These are phyloP conservation scores for Gracilariopsis chorda DNA, from an alignment of 23 red algal genomes.

Conservation along the genomic window DNA sequence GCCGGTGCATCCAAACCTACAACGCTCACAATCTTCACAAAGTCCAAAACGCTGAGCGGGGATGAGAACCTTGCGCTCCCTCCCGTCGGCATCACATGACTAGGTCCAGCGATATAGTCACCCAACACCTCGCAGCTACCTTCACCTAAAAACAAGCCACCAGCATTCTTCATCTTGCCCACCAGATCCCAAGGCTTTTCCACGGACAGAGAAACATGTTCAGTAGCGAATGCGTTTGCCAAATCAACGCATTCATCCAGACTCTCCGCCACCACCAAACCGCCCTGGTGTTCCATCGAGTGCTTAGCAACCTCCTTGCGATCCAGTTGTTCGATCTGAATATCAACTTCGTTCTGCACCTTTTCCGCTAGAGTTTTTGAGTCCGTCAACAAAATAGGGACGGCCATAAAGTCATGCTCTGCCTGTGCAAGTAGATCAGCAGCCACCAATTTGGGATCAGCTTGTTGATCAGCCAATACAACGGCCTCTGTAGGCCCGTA, in stretches of 20 bases:
- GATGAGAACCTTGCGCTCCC: slow-evolving; percentile 82
- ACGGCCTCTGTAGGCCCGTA: slow-evolving; percentile 95
- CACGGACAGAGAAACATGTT: slow-evolving; percentile 89
- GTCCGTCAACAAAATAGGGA: slow-evolving; percentile 75
- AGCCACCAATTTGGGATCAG: slow-evolving; percentile 73
- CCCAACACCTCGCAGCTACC: slow-evolving; percentile 86
- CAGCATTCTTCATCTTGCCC: slow-evolving; percentile 79
- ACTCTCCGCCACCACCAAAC: slow-evolving; percentile 51
- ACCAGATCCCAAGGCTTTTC: slow-evolving; percentile 77
- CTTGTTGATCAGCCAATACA: slow-evolving; percentile 78
- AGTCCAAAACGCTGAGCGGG: slow-evolving; percentile 81
- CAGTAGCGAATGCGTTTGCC: slow-evolving; percentile 85
- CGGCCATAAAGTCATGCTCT: slow-evolving; percentile 90
- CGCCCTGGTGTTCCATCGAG: slow-evolving; percentile 76
- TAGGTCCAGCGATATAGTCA: slow-evolving; percentile 96
- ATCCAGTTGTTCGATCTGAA: slow-evolving; percentile 58
- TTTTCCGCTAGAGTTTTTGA: slow-evolving; percentile 38
- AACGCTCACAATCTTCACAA: slow-evolving; percentile 91
- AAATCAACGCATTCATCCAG: slow-evolving; percentile 81
- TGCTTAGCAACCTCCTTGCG: slow-evolving; percentile 50
- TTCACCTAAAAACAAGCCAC: slow-evolving; percentile 91
- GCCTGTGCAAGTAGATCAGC: slow-evolving; percentile 96
- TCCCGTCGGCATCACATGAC: slow-evolving; percentile 95
- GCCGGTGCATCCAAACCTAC: slow-evolving; percentile 56
- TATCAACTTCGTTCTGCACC: slow-evolving; percentile 65